These are phyloP conservation scores for Cucurbitaria berberidis DNA, from an alignment of 2,329 filamentous ascomycete genomes.

Conservation along the genomic window DNA sequence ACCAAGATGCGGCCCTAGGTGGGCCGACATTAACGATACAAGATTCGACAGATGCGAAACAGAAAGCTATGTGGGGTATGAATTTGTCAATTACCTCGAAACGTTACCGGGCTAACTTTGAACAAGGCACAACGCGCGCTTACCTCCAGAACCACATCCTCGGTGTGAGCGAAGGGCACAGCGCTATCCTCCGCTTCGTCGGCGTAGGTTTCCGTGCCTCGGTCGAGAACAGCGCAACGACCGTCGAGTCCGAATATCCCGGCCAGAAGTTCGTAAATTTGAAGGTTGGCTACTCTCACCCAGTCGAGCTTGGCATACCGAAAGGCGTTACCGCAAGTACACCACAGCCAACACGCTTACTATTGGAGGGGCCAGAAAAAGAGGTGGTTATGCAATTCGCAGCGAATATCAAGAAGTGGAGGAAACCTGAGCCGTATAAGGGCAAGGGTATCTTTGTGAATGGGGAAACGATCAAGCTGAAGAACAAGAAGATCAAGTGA, in stretches of 20 bases:
- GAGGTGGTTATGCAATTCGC: constrained; percentile 90
- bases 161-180: constrained; percentile 95
- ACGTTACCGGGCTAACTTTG: constrained; percentile 5
- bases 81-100: constrained; percentile 4
- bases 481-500: constrained; percentile 77
- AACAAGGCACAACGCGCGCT: constrained; percentile 81
- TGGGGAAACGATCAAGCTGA: constrained; percentile 95
- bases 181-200: constrained; percentile 87
- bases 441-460: constrained; percentile 99
- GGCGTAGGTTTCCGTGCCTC: constrained; percentile 94
- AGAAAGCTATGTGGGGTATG: constrained; percentile 95
- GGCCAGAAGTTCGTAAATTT: constrained; percentile 89
- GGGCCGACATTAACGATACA: constrained; percentile 73
- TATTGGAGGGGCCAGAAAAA: constrained; percentile 87
- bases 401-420: constrained; percentile 85
- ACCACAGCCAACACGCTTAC: constrained; percentile 87
- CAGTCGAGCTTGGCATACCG: constrained; percentile 87
- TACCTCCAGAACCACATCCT: constrained; percentile 90
- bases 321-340: constrained; percentile 82
- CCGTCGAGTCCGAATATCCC: constrained; percentile 69
- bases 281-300: constrained; percentile 96
- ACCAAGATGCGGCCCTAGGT: constrained; percentile 67
- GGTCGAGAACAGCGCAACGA: constrained; percentile 76
- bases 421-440: constrained; percentile 95
- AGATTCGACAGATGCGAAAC: constrained; percentile 71